phyloP scores from a whole-genome alignment of 305 asterid genomes.

The Euphrasia arctica region DNA sequence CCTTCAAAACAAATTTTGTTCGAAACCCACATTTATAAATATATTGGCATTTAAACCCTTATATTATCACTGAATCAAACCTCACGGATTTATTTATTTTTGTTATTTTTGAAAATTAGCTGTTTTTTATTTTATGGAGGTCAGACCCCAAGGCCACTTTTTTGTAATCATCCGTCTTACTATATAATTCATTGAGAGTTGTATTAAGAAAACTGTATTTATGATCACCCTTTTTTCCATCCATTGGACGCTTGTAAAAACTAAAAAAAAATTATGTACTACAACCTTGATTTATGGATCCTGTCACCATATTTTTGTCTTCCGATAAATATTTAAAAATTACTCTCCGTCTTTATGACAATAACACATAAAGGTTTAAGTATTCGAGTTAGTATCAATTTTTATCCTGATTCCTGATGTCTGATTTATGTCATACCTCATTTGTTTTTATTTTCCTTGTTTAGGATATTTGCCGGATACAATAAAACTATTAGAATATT shows the following conservation, averaged over 20 bases:
- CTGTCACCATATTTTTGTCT: neutral
- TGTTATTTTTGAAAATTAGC: no score
- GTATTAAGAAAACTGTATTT: neutral
- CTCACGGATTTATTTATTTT: no score
- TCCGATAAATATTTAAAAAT: neutral
- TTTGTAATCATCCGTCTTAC: no score
- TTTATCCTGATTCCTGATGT: neutral
- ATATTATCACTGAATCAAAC: no score
- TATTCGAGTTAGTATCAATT: neutral
- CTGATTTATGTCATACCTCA: constrained; percentile 6
- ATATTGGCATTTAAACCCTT: no score
- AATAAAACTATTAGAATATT: constrained; percentile 73
- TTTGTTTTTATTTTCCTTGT: constrained; percentile 22
- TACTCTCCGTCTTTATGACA: neutral
- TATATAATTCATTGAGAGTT: neutral
- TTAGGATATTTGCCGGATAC: constrained; percentile 93
- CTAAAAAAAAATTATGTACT: neutral
- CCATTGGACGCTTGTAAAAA: neutral
- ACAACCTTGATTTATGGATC: constrained; percentile 7
- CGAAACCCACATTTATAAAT: no score
- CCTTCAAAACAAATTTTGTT: no score
- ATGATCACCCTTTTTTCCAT: neutral
- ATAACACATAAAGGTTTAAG: neutral
- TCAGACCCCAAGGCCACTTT: no score
- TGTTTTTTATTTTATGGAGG: no score